Conservation (phyloP, 2,329 filamentous ascomycete species). For the Penicillium sp. region DNA sequence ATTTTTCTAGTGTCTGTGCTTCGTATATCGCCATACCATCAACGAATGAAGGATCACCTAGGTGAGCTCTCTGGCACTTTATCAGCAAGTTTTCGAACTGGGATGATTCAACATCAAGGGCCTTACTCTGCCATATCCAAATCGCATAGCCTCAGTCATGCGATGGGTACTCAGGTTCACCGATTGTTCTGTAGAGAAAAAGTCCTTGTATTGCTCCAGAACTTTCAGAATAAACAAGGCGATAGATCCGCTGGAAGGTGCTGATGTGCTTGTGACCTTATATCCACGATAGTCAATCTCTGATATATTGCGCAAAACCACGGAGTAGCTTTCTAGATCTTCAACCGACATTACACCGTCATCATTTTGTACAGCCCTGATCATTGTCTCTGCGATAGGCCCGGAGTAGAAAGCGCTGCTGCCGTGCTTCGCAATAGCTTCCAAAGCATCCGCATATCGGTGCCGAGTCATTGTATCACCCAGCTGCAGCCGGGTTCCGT, state of each 20-base stretch:
- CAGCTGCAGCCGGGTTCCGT: conserved; percentile 70
- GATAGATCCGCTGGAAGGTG: neutral
- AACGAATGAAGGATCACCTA: too few species aligned
- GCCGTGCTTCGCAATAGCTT: conserved; percentile 74
- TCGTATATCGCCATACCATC: too few species aligned
- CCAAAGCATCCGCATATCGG: conserved; percentile 77
- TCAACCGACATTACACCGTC: neutral
- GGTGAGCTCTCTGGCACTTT: too few species aligned
- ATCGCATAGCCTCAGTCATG: conserved; percentile 87
- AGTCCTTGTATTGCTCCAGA: conserved; percentile 64
- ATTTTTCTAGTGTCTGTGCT: too few species aligned
- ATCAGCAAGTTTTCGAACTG: too few species aligned
- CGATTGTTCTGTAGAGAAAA: conserved; percentile 62
- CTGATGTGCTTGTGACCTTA: neutral
- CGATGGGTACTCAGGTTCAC: conserved; percentile 76
- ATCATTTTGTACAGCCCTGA: neutral
- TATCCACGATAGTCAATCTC: neutral
- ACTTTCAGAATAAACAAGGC: neutral
- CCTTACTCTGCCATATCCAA: conserved; percentile 71
- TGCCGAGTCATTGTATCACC: conserved; percentile 80
- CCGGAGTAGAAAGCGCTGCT: conserved; percentile 69
- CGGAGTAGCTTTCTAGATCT: neutral
- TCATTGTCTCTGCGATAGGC: neutral
- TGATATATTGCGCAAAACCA: neutral
- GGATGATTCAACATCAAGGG: too few species aligned